Evolutionary conservation across 2,329 filamentous ascomycete species (phyloP).

Genomic region (Stagonosporopsis vannaccii): DNA sequence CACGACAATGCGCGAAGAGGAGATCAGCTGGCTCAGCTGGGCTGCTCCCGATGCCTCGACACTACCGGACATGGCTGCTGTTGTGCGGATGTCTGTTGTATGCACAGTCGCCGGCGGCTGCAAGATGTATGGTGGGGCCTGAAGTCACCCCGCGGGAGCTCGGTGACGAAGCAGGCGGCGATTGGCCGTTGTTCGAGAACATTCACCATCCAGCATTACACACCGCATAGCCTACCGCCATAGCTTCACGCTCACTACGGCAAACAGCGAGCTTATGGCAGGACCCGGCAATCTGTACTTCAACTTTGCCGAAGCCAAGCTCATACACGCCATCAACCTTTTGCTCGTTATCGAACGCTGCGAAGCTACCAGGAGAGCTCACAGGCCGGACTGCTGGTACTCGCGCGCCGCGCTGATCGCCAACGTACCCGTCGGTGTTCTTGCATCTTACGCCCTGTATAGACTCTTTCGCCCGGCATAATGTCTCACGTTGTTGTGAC

Average conservation of each 20-base stretch:
- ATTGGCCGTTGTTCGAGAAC: constrained; percentile 12
- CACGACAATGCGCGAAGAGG: constrained; percentile 79
- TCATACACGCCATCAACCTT: constrained; percentile 44
- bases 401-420: constrained; percentile 34
- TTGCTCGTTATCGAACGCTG: constrained; percentile 38
- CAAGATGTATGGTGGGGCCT: constrained; percentile 24
- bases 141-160: constrained; percentile 9
- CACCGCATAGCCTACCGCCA: not conserved
- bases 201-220: constrained; percentile 8
- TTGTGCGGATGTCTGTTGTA: constrained; percentile 11
- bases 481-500: constrained; percentile 89
- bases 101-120: constrained; percentile 12
- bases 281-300: constrained; percentile 40
- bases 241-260: not conserved
- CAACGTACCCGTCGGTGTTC: constrained; percentile 35
- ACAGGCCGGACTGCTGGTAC: constrained; percentile 38
- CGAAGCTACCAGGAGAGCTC: constrained; percentile 34
- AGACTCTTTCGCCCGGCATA: constrained; percentile 62
- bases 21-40: constrained; percentile 65
- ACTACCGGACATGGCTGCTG: constrained; percentile 53
- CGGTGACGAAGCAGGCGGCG: constrained; percentile 10
- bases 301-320: constrained; percentile 40
- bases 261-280: constrained; percentile 37
- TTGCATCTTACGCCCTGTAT: constrained; percentile 38
- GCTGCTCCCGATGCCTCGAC: constrained; percentile 54